Base-by-base conservation (phyloP, 176 grass and related monocot genomes). In the Miscanthus lutarioriparius region DNA sequence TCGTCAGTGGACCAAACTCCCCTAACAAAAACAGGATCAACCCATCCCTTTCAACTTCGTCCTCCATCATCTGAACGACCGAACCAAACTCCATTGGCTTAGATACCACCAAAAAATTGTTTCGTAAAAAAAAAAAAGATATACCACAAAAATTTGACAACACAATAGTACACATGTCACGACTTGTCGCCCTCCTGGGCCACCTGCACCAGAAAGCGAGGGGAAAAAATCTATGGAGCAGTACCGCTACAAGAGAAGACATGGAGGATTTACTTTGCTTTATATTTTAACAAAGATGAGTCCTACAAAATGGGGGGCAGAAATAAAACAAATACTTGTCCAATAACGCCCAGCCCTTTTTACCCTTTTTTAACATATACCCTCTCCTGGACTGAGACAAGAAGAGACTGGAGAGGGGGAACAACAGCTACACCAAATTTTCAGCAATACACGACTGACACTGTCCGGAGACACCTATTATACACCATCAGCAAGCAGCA, bases 241-340 rank as follows among this genome's bases (percentile, higher is more conserved):
- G 33, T 36, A 27, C 20, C 7, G 67, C 30, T 70, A n/a, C 53
- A 79, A 58, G 14, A 84, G 19, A 58, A 43, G 10, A 85, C 14
- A 81, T 61, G 83, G 14, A 59, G 37, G 75, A 89, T 75, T 87
- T 86, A 78, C 84, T 84, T 86, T 89, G 45, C 64, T 92, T 86
- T 92, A 92, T 89, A 87, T 74, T 86, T 84, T 89, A 85, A 87
- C 74, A 86, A 92, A 83, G 84, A 71, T 75, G 53, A 43, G 47
- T 86, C 61, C 87, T 92, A 92, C 91, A 92, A 92, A 92, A 92
- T 92, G 84, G 77, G 90, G 85, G 67, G 39, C 80, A 80, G 63
- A 89, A 81, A 72, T 87, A 80, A 83, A 83, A 92, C 76, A 89
- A 61, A 89, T 37, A 32, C 78, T 66, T 77, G 79, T 82, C 64